Conservation (phyloP, 805 yeast species). For the Ogataea dorogensis region DNA sequence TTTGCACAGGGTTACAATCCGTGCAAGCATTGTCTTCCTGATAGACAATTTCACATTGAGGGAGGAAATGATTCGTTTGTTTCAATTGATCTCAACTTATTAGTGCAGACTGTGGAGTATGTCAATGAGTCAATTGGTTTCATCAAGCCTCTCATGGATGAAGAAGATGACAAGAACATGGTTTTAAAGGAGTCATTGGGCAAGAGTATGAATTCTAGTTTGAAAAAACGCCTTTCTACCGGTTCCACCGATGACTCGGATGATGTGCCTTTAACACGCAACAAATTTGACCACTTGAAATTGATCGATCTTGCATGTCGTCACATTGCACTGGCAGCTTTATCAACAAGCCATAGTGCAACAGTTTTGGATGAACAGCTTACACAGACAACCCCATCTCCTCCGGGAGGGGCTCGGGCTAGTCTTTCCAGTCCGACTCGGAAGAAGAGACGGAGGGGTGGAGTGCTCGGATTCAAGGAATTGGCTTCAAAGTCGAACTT, state of each 20-base stretch:
- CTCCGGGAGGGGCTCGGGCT: constrained; percentile 9
- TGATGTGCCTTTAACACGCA: constrained; percentile 42
- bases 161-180: constrained; percentile 41
- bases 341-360: constrained; percentile 25
- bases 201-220: constrained; percentile 12
- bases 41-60: constrained; percentile 23
- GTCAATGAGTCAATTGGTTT: constrained; percentile 62
- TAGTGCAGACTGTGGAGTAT: constrained; percentile 48
- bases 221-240: constrained; percentile 23
- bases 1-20: constrained; percentile 43
- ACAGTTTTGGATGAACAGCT: constrained; percentile 9
- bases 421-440: constrained; percentile 25
- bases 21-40: constrained; percentile 58
- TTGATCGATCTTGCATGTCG: constrained; percentile 78
- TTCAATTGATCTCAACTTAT: constrained; percentile 43
- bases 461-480: constrained; percentile 80
- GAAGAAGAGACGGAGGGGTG: constrained; percentile 66
- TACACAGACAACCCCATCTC: constrained; percentile 8
- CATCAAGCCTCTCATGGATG: constrained; percentile 48
- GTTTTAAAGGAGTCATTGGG: constrained; percentile 19
- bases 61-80: constrained; percentile 31
- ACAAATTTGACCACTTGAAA: constrained; percentile 66
- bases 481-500: constrained; percentile 80
- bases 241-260: constrained; percentile 21
- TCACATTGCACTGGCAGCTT: constrained; percentile 77